Evolutionary conservation across 305 asterid genomes (phyloP).

Genomic region (Fraxinus sp.): DNA sequence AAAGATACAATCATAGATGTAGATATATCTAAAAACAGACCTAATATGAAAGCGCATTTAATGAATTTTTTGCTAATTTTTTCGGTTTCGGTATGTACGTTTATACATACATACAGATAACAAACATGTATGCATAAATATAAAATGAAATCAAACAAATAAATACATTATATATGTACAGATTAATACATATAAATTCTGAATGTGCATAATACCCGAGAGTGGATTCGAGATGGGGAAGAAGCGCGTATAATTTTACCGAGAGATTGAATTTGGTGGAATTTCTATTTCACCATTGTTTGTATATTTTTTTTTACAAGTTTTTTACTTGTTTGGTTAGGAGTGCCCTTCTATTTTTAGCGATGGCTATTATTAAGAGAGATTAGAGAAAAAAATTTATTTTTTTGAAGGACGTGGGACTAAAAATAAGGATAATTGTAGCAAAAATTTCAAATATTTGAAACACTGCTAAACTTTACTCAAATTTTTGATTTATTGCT

Average conservation of each 20-base stretch:
- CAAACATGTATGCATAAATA: not conserved
- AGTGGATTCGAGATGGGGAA: constrained; percentile 24
- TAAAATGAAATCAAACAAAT: not conserved
- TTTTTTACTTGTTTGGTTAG: too few species aligned
- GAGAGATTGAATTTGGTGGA: constrained; percentile 28
- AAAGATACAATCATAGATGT: not conserved
- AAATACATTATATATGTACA: not conserved
- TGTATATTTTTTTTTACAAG: not conserved
- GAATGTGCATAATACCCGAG: constrained; percentile 27
- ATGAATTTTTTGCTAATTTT: not conserved
- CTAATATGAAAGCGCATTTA: constrained; percentile 17
- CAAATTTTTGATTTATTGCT: too few species aligned
- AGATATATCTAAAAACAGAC: not conserved
- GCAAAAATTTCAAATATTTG: too few species aligned
- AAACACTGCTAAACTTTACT: too few species aligned
- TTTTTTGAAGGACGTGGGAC: too few species aligned
- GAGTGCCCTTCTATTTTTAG: too few species aligned
- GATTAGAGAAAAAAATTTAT: too few species aligned
- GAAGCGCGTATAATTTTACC: constrained; percentile 15
- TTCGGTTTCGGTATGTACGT: not conserved
- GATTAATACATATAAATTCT: constrained; percentile 14
- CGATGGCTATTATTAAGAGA: too few species aligned
- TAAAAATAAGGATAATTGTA: too few species aligned
- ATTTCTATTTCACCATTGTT: constrained; percentile 5
- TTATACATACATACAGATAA: not conserved